These are phyloP conservation scores for Zymoseptoria pseudotritici DNA, from an alignment of 2,329 filamentous ascomycete species.

Conservation along the genomic window DNA sequence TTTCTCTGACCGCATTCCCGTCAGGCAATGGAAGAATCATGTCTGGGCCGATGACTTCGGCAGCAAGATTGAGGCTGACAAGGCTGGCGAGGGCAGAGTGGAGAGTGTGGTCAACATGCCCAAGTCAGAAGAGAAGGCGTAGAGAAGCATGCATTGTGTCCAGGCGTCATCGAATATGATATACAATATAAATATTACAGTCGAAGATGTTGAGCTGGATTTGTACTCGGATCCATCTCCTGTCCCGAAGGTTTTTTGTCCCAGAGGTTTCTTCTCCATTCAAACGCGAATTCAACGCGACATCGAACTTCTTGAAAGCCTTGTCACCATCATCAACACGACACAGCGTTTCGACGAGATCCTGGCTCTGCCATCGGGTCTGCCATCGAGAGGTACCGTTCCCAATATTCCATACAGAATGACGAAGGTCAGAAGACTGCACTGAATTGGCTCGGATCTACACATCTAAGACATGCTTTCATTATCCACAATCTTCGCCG, in stretches of 20 bases:
- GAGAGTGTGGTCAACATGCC: constrained; percentile 1
- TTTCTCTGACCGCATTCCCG: constrained; percentile 31
- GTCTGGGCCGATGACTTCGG: constrained; percentile 10
- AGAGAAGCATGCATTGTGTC: background rate
- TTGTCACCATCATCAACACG: too few species aligned
- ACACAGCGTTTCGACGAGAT: too few species aligned
- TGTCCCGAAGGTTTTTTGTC: background rate
- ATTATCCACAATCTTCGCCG: too few species aligned
- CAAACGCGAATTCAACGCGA: background rate
- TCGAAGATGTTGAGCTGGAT: background rate
- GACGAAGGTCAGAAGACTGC: too few species aligned
- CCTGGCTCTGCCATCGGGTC: too few species aligned
- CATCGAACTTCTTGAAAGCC: too few species aligned
- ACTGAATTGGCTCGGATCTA: too few species aligned
- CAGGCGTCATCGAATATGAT: background rate
- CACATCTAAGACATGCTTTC: too few species aligned
- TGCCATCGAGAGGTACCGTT: too few species aligned
- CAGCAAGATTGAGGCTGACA: background rate
- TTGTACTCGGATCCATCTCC: background rate
- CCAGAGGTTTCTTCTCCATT: background rate
- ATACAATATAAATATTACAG: background rate
- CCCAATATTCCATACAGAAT: too few species aligned
- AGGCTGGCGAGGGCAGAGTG: background rate
- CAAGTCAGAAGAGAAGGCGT: background rate
- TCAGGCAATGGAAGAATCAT: constrained; percentile 13